A percentile compares a stretch with the other conserved stretches of the same genome.
phyloP scores from a whole-genome alignment of 108 stramenopile genomes.

The Parmales sp. region DNA sequence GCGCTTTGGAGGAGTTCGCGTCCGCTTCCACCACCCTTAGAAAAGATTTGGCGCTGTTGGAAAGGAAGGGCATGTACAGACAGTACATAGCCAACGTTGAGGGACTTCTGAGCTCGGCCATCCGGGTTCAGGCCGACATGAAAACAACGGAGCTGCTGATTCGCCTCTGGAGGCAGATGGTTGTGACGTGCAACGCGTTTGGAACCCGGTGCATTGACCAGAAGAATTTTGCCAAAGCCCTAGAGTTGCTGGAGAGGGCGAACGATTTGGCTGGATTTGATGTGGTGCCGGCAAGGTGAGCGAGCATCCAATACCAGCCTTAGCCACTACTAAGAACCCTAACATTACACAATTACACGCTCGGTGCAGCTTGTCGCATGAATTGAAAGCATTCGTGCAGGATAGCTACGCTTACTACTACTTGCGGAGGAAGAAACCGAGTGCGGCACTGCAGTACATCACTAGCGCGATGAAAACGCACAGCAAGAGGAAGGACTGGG shows the following conservation, averaged over 20 bases:
- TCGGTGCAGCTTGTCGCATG: background rate
- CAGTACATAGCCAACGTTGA: constrained; percentile 26
- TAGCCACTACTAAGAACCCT: background rate
- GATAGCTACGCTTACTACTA: constrained; percentile 46
- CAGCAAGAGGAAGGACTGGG: constrained; percentile 5
- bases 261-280: constrained; percentile 4
- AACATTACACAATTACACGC: background rate
- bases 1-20: constrained; percentile 13
- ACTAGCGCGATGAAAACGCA: constrained; percentile 37
- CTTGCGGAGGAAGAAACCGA: constrained; percentile 28
- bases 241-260: constrained; percentile 15
- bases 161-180: constrained; percentile 32
- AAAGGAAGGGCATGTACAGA: constrained; percentile 22
- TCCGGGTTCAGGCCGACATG: background rate
- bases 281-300: background rate
- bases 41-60: constrained; percentile 18
- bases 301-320: background rate
- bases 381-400: constrained; percentile 32
- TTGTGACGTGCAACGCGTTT: constrained; percentile 20
- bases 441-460: constrained; percentile 34
- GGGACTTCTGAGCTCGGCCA: constrained; percentile 14
- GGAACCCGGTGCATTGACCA: constrained; percentile 16
- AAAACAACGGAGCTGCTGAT: constrained; percentile 12
- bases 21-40: background rate
- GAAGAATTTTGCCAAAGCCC: constrained; percentile 12